Evolutionary conservation across 78 protist genomes (phyloP), one percentile per base, ranked within the genome.

Genomic region (Dictyostelium capitatum): DNA sequence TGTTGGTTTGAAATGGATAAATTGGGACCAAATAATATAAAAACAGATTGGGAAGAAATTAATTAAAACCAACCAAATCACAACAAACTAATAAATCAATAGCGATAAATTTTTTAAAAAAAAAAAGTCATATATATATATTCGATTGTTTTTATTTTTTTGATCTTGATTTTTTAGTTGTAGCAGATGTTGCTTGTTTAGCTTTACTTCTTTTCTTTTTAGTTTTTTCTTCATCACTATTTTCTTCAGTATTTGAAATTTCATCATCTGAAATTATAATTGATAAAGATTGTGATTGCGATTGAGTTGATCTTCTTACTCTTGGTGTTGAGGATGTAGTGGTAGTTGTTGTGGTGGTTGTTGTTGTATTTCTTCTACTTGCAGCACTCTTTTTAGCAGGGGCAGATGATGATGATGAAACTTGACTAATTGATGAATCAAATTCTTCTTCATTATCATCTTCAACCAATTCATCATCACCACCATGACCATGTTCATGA

Each of bases 401-500:
- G 1, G 10, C 6, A 2, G 67, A 14, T n/a, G 89, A 8, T 23
- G 15, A 20, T 62, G 70, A 20, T 57, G 53, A 12, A n/a, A n/a
- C n/a, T 41, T 54, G 32, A 43, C 23, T 19, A 17, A 80, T 54
- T 80, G 56, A 43, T 37, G 79, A n/a, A n/a, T 73, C 17, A 46
- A 73, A 73, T n/a, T 23, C 69, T 7, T 19, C 23, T 59, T 1
- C 0, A 59, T 59, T 20, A 46, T 9, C 47, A 37, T 46, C 50
- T 5, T 19, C 46, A n/a, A 37, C 43, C 43, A 37, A 37, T 37
- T 46, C 79, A 46, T 73, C 51, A 73, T 72, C 12, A n/a, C 43
- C 32, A 20, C 48, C 43, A 25, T 74, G 82, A 43, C 79, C 54
- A 75, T 75, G 82, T 46, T 75, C 82, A 75, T 75, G 82, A 51